Percentiles rank a stretch among this genome's conserved stretches.
Evolutionary conservation across 2,329 filamentous ascomycete species (phyloP).

Genomic region (Ciborinia camelliae): DNA sequence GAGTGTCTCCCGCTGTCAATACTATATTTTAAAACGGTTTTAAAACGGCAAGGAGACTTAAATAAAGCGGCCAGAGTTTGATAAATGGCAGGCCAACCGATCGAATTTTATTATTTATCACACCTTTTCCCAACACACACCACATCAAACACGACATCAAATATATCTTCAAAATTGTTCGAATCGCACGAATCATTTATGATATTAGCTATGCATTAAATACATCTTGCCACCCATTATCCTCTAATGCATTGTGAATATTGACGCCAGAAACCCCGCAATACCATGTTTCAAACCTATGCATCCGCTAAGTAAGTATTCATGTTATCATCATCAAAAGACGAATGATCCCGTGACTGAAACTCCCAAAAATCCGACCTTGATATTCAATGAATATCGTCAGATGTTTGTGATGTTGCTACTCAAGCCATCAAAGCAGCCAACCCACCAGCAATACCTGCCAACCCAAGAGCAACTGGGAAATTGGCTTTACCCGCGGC

Average conservation of each 20-base stretch:
- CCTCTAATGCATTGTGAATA: not conserved
- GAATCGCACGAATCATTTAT: not conserved
- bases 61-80: too few species aligned
- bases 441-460: constrained; percentile 25
- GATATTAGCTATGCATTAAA: not conserved
- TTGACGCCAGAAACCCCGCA: not conserved
- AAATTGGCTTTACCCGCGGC: constrained; percentile 21
- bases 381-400: not conserved
- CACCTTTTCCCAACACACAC: not conserved
- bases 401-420: not conserved
- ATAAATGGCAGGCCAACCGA: too few species aligned
- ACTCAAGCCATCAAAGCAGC: constrained; percentile 27
- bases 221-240: not conserved
- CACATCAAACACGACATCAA: too few species aligned
- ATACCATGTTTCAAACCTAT: not conserved
- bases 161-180: not conserved
- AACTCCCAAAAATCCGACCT: not conserved
- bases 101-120: not conserved
- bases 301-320: not conserved
- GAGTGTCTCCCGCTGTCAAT: too few species aligned
- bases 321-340: not conserved
- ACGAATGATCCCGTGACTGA: not conserved
- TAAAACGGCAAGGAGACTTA: too few species aligned
- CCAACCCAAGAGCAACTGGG: constrained; percentile 20
- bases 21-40: too few species aligned